A percentile compares a stretch with the other conserved stretches of the same genome.
phyloP scores from a whole-genome alignment of 805 yeast genomes.

The Candida sakaeoensis region DNA sequence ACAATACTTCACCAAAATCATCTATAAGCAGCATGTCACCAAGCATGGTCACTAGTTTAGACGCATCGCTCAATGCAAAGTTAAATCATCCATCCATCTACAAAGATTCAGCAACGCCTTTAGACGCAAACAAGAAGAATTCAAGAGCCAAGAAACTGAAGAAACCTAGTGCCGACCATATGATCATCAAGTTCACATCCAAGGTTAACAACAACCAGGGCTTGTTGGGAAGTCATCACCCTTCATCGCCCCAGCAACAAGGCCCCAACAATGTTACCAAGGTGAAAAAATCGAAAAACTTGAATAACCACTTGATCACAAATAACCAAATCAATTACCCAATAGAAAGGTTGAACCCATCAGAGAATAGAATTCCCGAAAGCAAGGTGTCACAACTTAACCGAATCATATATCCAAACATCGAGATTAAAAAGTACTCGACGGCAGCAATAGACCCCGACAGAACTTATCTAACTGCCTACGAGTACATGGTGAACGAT shows the following conservation, averaged over 20 bases:
- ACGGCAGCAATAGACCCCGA: constrained; percentile 63
- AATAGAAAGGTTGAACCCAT: constrained; percentile 9
- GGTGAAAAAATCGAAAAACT: not conserved
- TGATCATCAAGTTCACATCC: constrained; percentile 5
- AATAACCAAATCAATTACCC: constrained; percentile 13
- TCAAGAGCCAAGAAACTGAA: not conserved
- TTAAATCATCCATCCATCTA: no score
- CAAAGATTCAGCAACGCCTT: not conserved
- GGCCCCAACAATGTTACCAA: not conserved
- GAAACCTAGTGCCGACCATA: not conserved
- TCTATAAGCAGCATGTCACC: not conserved
- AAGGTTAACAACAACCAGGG: not conserved
- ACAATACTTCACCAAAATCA: not conserved
- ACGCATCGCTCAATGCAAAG: no score
- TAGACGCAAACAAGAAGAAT: not conserved
- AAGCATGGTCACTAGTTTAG: not conserved
- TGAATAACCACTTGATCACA: not conserved
- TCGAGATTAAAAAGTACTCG: constrained; percentile 53
- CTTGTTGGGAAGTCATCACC: no score
- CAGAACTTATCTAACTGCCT: constrained; percentile 64
- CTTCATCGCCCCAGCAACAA: not conserved
- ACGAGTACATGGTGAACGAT: constrained; percentile 63
- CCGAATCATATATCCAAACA: constrained; percentile 14
- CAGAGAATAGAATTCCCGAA: constrained; percentile 6
- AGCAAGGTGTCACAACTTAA: constrained; percentile 8